A percentile compares a stretch with the other conserved stretches of the same genome.
phyloP scores from a whole-genome alignment of 2,329 filamentous ascomycete species.

The Juglanconis sp. region DNA sequence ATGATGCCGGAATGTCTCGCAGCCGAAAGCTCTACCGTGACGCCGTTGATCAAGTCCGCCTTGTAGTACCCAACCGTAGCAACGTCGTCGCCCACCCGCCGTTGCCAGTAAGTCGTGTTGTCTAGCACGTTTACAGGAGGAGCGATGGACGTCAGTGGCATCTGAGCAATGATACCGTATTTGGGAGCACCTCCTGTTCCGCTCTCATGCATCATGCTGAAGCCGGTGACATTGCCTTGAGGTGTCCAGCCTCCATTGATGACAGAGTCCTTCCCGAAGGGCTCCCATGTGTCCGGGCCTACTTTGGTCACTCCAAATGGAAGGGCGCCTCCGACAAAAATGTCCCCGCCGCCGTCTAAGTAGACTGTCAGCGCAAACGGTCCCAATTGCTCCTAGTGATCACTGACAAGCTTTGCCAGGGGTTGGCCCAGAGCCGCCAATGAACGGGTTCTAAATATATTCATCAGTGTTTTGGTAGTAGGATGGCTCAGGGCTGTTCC shows the following conservation, averaged over 20 bases:
- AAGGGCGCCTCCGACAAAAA: slow-evolving; percentile 40
- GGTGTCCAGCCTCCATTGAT: slow-evolving; percentile 36
- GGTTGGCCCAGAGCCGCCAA: slow-evolving; percentile 44
- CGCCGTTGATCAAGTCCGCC: slow-evolving; percentile 45
- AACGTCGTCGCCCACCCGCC: slow-evolving; percentile 34
- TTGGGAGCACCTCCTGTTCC: slow-evolving; percentile 58
- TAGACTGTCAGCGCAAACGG: neutral
- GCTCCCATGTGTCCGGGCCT: slow-evolving; percentile 36
- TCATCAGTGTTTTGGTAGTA: slow-evolving; percentile 33
- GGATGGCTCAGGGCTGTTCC: no score
- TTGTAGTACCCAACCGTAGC: slow-evolving; percentile 54
- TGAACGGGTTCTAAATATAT: slow-evolving; percentile 37
- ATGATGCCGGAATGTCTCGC: slow-evolving; percentile 49
- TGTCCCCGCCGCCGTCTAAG: slow-evolving; percentile 37
- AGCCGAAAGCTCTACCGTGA: slow-evolving; percentile 46
- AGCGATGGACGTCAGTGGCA: slow-evolving; percentile 41
- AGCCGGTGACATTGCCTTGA: slow-evolving; percentile 43
- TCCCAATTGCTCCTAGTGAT: no score
- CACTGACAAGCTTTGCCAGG: slow-evolving; percentile 35
- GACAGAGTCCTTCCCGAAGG: slow-evolving; percentile 23
- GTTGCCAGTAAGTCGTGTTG: slow-evolving; percentile 45
- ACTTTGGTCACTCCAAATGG: slow-evolving; percentile 45
- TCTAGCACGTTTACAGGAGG: slow-evolving; percentile 43
- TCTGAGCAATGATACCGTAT: slow-evolving; percentile 52
- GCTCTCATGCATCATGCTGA: slow-evolving; percentile 53